phyloP scores from a whole-genome alignment of 2,329 filamentous ascomycete species.

The Sporothrix mexicana region DNA sequence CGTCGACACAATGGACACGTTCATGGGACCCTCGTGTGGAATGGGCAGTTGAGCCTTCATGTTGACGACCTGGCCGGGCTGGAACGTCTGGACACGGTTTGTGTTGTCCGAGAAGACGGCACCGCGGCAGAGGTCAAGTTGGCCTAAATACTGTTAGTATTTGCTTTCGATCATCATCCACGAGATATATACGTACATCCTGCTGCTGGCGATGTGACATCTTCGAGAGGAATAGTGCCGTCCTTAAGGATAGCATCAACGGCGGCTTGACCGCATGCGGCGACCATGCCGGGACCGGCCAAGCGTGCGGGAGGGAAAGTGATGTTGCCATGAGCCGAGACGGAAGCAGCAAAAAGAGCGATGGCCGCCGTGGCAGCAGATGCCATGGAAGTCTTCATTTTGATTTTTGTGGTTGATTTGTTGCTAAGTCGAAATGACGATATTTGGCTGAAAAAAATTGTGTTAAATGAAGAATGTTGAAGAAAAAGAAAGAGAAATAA shows the following conservation, averaged over 20 bases:
- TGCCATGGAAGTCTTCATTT: slow-evolving; percentile 31
- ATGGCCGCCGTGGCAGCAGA: slow-evolving; percentile 35
- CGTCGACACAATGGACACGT: slow-evolving; percentile 64
- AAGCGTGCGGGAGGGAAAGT: slow-evolving; percentile 49
- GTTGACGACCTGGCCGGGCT: slow-evolving; percentile 51
- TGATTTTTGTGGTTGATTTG: not conserved
- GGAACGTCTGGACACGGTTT: slow-evolving; percentile 51
- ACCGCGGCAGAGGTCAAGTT: slow-evolving; percentile 56
- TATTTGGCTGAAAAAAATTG: no score
- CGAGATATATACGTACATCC: slow-evolving; percentile 42
- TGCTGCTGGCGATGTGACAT: slow-evolving; percentile 39
- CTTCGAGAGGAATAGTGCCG: slow-evolving; percentile 47
- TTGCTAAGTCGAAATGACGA: no score
- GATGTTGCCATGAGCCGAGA: slow-evolving; percentile 54
- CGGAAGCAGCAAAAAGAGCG: slow-evolving; percentile 41
- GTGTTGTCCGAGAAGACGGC: slow-evolving; percentile 54
- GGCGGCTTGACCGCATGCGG: slow-evolving; percentile 53
- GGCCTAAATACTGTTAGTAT: slow-evolving; percentile 40
- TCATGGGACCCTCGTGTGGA: slow-evolving; percentile 55
- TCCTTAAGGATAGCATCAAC: slow-evolving; percentile 47
- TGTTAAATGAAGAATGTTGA: not conserved
- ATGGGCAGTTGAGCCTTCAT: slow-evolving; percentile 52
- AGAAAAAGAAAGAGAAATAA: not conserved
- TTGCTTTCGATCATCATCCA: no score
- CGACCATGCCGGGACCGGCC: slow-evolving; percentile 51